Evolutionary conservation across 495 filamentous ascomycete species (phyloP), one percentile per base, ranked within the genome.

Genomic region (Aspergillus sparsus): DNA sequence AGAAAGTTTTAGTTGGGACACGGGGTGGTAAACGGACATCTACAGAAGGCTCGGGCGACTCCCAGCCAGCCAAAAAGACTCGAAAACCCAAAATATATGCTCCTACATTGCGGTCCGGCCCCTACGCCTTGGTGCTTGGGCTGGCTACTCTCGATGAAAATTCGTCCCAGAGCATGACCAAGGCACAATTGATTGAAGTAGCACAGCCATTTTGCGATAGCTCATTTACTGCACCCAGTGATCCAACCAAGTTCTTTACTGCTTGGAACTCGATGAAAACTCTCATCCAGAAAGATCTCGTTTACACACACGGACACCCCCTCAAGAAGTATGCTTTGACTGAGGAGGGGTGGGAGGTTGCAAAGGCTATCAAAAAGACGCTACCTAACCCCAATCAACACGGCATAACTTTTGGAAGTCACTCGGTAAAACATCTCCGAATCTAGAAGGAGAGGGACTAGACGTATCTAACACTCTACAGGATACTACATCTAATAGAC

Each of bases 221-320:
- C 6, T 92, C 89, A 0, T 93, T 92, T 66, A 88, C 83, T 0
- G 84, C 83, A 1, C 87, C 89, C 6, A 73, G 75, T 9, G 86
- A 92, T 52, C 75, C 87, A 3, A 86, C 77, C 6, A 89, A 84
- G 63, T 89, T 81, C 66, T 91, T 90, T 62, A 94, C 90, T 2
- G 91, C 90, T 0, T 95, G 91, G 91, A 87, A 81, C 66, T 90
- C 89, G 0, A 95, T 95, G 84, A 92, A 90, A 65, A 89, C 87
- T 0, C 74, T 94, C 32, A 64, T 86, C 2, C 76, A 85, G 32
- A 92, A 93, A 71, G 89, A 92, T 44, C 76, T 92, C 9, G 89
- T 93, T 0, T 87, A 86, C 59, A 84, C 89, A 53, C 82, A 83
- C 41, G 88, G 89, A 1, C 79, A 87, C 32, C 90, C 90, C 1